These are phyloP conservation scores for Lathyrus oleraceus DNA, from an alignment of 306 rosid genomes.

Conservation along the genomic window DNA sequence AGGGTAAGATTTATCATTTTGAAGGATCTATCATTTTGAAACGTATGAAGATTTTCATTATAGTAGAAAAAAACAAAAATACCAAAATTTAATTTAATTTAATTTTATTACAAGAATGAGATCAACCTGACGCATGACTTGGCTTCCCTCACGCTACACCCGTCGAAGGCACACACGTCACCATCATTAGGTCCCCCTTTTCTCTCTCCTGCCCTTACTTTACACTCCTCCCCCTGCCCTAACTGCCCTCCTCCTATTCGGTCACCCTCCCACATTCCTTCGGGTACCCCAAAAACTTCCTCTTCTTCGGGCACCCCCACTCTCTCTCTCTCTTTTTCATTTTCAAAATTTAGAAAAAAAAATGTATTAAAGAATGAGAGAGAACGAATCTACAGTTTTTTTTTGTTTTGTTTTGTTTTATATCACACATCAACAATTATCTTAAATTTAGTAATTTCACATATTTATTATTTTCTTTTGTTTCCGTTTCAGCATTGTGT, in stretches of 20 bases:
- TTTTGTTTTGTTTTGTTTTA: not conserved
- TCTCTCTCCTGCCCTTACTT: not conserved
- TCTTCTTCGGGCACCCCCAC: too few relatives aligned
- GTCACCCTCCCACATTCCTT: not conserved
- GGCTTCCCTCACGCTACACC: not conserved
- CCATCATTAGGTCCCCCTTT: not conserved
- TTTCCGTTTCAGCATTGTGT: slow-evolving; percentile 15
- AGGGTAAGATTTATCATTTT: too few relatives aligned
- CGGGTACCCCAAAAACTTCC: not conserved
- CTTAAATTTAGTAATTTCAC: not conserved
- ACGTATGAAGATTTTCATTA: too few relatives aligned
- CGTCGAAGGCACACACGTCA: not conserved
- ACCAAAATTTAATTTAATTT: too few relatives aligned
- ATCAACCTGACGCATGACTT: not conserved
- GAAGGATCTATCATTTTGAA: too few relatives aligned
- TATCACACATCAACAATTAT: not conserved
- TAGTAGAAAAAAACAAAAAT: too few relatives aligned
- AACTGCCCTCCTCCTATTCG: not conserved
- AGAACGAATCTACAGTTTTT: not conserved
- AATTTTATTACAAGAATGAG: not conserved
- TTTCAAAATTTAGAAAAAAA: not conserved
- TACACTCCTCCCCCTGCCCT: not conserved
- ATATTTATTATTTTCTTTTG: not conserved
- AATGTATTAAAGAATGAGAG: too few relatives aligned
- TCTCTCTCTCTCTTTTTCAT: not conserved